Evolutionary conservation across 2,329 filamentous ascomycete species (phyloP).

Genomic region (Nectriaceae sp.): DNA sequence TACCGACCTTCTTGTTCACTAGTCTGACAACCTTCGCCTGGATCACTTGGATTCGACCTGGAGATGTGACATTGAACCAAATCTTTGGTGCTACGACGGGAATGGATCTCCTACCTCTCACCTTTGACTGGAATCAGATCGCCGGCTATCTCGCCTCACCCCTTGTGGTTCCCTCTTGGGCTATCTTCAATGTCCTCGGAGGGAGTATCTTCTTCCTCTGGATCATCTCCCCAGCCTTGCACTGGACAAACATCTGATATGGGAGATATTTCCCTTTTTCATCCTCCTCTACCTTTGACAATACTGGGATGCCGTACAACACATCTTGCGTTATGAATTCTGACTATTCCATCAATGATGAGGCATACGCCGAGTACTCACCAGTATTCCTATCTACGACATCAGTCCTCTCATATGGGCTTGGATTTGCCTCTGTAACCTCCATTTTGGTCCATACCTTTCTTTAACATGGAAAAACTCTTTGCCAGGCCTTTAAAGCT

Average conservation of each 20-base stretch:
- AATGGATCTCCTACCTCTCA: slow-evolving; percentile 53
- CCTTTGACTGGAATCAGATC: slow-evolving; percentile 48
- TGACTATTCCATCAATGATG: slow-evolving; percentile 54
- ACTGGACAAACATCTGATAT: slow-evolving; percentile 12
- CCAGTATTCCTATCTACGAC: slow-evolving; percentile 56
- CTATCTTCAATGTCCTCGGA: slow-evolving; percentile 59
- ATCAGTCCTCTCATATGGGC: slow-evolving; percentile 56
- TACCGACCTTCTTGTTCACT: slow-evolving; percentile 38
- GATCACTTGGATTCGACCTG: slow-evolving; percentile 48
- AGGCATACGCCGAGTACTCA: slow-evolving; percentile 59
- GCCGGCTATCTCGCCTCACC: slow-evolving; percentile 58
- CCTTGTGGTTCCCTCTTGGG: slow-evolving; percentile 60
- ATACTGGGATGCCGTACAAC: slow-evolving; percentile 58
- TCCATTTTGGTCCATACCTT: slow-evolving; percentile 53
- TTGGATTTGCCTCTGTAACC: slow-evolving; percentile 58
- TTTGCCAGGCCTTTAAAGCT: slow-evolving; percentile 33
- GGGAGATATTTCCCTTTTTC: slow-evolving; percentile 35
- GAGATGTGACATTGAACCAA: slow-evolving; percentile 54
- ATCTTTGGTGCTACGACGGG: slow-evolving; percentile 56
- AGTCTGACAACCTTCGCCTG: slow-evolving; percentile 7
- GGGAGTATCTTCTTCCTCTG: slow-evolving; percentile 49
- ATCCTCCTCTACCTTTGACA: slow-evolving; percentile 61
- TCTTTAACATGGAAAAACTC: slow-evolving; percentile 54
- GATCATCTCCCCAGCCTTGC: slow-evolving; percentile 11
- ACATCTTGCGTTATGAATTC: slow-evolving; percentile 55